Base-by-base conservation (phyloP, 441 rosid genomes). In the Euphorbia celastroides region DNA sequence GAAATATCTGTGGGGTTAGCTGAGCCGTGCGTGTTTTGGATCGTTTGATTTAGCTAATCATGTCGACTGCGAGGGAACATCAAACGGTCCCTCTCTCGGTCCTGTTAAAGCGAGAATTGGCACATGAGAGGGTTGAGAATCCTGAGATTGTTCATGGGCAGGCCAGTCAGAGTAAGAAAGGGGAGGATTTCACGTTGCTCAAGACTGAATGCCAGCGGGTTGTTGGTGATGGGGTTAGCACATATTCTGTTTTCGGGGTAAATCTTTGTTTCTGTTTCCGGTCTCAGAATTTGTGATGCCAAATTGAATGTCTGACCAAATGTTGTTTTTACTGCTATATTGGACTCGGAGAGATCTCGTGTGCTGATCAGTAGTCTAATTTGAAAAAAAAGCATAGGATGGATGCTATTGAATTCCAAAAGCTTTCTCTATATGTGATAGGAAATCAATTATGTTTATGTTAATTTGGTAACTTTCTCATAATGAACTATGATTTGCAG, bases 121-220 rank as follows among this genome's bases (percentile, higher is more conserved):
- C 96, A 0, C 82, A 73, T 57, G 99, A 90, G 71, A 95, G 86
- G 78, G 66, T 84, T 22, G 97, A 85, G 68, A 83, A 86, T 12
- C 98, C 97, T 31, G 98, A 88, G 62, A 79, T 95, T 50, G 57
- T 81, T 27, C 81, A 86, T 7, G 99, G 98, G 5, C 88, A 92
- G 66, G 94, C 93, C 16, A 83, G 78, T 60, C 95, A 95, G 66
- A 92, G 97, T 88, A 95, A 95, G 92, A 95, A 95, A 78, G 99
- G 98, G 28, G 99, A 95, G 70, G 99, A 95, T 56, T 92, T 81
- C 50, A 85, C 88, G 0, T 79, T 95, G 19, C 70, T 92, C 48
- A 92, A 92, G 78, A 81, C 96, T 6, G 98, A 84, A 61, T 90
- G 98, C 63, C 88, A 90, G 67, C 70, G 98, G 70, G 81, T 83